These are phyloP conservation scores for Colletotrichum gigasporum DNA, from an alignment of 2,329 filamentous ascomycete genomes.

Conservation along the genomic window DNA sequence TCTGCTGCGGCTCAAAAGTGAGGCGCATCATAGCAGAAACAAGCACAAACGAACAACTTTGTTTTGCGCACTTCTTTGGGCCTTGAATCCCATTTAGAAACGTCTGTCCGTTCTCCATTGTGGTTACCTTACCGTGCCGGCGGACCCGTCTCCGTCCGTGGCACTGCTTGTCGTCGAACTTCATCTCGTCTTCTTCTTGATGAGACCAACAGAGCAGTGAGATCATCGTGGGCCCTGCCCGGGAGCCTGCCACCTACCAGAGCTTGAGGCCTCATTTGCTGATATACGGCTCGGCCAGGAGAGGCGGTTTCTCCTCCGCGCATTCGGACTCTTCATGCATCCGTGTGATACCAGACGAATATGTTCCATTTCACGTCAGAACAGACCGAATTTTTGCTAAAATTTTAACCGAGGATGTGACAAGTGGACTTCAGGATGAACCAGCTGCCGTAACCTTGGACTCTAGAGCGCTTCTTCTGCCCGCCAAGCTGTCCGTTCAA, in stretches of 20 bases:
- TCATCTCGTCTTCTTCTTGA: background rate
- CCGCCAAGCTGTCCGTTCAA: background rate
- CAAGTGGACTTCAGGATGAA: constrained; percentile 11
- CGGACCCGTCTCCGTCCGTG: background rate
- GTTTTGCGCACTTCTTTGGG: background rate
- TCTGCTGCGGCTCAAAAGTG: constrained; percentile 5
- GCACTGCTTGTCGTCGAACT: constrained; percentile 13
- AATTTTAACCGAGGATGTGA: background rate
- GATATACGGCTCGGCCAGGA: background rate
- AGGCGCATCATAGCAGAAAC: constrained; percentile 18
- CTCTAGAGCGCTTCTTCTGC: background rate
- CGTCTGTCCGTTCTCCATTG: background rate
- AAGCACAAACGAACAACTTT: background rate
- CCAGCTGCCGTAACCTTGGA: background rate
- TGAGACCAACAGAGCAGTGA: background rate
- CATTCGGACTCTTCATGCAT: background rate
- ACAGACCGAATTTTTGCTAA: background rate
- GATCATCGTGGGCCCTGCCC: constrained; percentile 18
- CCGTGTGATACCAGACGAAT: background rate
- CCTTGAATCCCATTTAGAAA: background rate
- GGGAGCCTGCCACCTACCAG: background rate
- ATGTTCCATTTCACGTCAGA: background rate
- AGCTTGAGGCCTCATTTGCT: constrained; percentile 9
- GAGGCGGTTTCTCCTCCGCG: background rate
- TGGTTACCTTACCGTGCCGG: background rate